Evolutionary conservation across 306 rosid genomes (phyloP), one percentile per base, ranked within the genome.

Genomic region (Lablab purpureus): DNA sequence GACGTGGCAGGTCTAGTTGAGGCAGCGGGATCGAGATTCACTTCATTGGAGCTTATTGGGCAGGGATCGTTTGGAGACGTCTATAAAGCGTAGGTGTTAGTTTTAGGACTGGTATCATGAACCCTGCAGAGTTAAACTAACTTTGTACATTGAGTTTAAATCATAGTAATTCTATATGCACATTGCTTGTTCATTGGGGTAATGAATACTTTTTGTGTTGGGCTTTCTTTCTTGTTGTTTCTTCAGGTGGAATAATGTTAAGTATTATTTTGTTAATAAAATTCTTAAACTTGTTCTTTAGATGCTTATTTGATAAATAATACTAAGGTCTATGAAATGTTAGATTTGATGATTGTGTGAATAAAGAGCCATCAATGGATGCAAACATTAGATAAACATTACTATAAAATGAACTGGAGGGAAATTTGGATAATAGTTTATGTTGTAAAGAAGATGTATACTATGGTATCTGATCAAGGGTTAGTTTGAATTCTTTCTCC

Each of bases 61-160:
- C 91, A 88, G 82, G 99, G 99, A 79, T 96, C 99, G 23, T 93
- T 96, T 60, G 99, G 99, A 1, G 94, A 96, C 37, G 99, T 96
- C 66, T 96, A 90, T 80, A 96, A 96, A 88, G 98, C 87, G 99
- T 96, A 80, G 80, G 97, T 81, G 46, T 75, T 45, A 18, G 51
- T 60, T 76, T 81, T 74, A 60, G 23, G 18, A 82, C 60, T 63
- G 59, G 17, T 78, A 21, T 54, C 18, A 4, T 22, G 51, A 40
- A 40, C 63, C 12, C 22, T 54, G 23, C 68, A 70, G 56, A 55
- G 46, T 59, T 40, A 55, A 28, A 66, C 67, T 79, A 8, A 4
- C 13, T 59, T 83, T 59, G 27, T 68, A 9, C 50, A 34, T 72
- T 67, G 67, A 28, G 34, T 52, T 68, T 71, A 27, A 21, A 45